phyloP scores from a whole-genome alignment of 495 filamentous ascomycete genomes.

The Ascobolus immersus region DNA sequence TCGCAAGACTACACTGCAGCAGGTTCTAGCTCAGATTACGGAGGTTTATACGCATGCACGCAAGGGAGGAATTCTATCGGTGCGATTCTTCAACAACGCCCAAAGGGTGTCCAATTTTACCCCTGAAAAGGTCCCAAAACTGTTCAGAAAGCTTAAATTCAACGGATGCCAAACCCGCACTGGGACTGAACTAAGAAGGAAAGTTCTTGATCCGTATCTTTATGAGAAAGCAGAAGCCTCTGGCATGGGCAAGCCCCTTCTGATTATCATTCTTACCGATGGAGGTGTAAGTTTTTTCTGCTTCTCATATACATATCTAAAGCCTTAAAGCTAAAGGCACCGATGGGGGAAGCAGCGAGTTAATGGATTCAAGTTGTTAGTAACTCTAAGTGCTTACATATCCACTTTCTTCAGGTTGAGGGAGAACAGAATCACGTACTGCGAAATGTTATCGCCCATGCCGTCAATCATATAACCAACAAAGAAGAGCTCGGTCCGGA shows the following conservation, averaged over 20 bases:
- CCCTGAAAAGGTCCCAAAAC: slow-evolving; percentile 25
- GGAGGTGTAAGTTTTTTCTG: slow-evolving; percentile 16
- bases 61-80: slow-evolving; percentile 30
- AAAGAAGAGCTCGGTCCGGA: neutral
- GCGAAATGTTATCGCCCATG: slow-evolving; percentile 28
- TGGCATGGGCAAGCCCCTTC: slow-evolving; percentile 27
- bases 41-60: slow-evolving; percentile 38
- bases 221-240: slow-evolving; percentile 19
- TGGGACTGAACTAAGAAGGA: slow-evolving; percentile 31
- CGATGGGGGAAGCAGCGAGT: neutral
- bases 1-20: slow-evolving; percentile 31
- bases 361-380: no score
- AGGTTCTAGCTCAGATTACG: slow-evolving; percentile 32
- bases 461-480: slow-evolving; percentile 20
- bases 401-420: slow-evolving; percentile 23
- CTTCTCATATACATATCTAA: neutral
- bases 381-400: no score
- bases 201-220: slow-evolving; percentile 32
- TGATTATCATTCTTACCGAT: slow-evolving; percentile 45
- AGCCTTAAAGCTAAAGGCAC: neutral
- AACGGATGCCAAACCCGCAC: slow-evolving; percentile 38
- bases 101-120: slow-evolving; percentile 26
- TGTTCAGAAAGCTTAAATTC: slow-evolving; percentile 29
- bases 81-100: slow-evolving; percentile 39
- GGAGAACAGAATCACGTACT: slow-evolving; percentile 31